Evolutionary conservation across 129 eudicot genomes (phyloP).

Genomic region (Tanacetum coccineum): DNA sequence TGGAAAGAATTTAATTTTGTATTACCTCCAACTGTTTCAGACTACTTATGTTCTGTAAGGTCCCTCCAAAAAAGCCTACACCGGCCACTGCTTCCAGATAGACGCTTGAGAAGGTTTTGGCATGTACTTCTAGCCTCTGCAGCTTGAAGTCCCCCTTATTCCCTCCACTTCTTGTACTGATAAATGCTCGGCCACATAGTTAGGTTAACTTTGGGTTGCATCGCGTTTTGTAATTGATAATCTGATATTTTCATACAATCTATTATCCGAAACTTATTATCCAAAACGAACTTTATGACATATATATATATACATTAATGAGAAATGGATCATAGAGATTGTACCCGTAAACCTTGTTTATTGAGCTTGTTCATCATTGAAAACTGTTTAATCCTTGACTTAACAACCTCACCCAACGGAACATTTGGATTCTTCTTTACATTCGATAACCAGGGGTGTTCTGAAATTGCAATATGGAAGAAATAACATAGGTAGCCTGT

Average conservation of each 20-base stretch:
- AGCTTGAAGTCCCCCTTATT: too few species aligned
- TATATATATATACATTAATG: neutral
- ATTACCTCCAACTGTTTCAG: slow-evolving; percentile 91
- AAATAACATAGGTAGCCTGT: too few species aligned
- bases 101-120: slow-evolving; percentile 66
- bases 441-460: too few species aligned
- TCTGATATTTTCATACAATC: neutral
- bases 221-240: too few species aligned
- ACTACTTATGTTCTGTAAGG: slow-evolving; percentile 69
- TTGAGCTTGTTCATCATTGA: slow-evolving; percentile 82
- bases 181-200: too few species aligned
- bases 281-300: neutral
- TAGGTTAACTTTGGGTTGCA: too few species aligned
- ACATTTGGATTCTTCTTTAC: too few species aligned
- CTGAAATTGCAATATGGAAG: too few species aligned
- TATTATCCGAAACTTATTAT: neutral
- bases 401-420: slow-evolving; percentile 72
- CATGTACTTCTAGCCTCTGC: slow-evolving; percentile 74
- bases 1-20: neutral
- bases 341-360: slow-evolving; percentile 73
- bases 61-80: slow-evolving; percentile 41
- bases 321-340: slow-evolving; percentile 25
- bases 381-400: slow-evolving; percentile 76
- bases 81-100: slow-evolving; percentile 64
- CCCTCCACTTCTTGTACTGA: too few species aligned